Evolutionary conservation across 495 filamentous ascomycete genomes (phyloP), one percentile per base, ranked within the genome.

Genomic region (Penicillium flavigenum): DNA sequence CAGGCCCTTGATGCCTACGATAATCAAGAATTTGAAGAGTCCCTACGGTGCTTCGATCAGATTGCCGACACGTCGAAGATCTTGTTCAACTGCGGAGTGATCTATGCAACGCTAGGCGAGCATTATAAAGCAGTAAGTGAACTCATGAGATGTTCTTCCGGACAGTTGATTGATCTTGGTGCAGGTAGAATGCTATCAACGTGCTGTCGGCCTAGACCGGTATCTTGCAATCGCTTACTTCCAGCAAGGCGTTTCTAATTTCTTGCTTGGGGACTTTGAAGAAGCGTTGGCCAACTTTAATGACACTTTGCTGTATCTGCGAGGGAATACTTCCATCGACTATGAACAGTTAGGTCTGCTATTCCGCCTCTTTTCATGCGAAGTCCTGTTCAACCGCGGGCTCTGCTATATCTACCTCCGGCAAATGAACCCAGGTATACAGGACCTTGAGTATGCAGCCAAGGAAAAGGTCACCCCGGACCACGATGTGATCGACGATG

Each of bases 241-340:
- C 74, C 94, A 99, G 66, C 90, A 98, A 74, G 94, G 94, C 26
- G 94, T 99, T 1, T 98, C 95, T 36, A 99, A 98, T 72, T 99
- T 99, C 77, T 77, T 99, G 49, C 81, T 97, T 34, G 92, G 91
- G 54, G 95, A 99, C 70, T 99, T 97, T 69, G 92, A 97, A 65
- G 95, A 98, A 73, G 94, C 94, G 47, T 77, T 98, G 58, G 92
- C 92, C 51, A 98, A 99, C 76, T 99, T 99, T 83, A 99, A 99
- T 74, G 94, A 99, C 62, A 96, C 95, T 5, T 77, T 99, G 53
- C 77, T 96, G 31, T 98, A 97, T 72, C 85, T 99, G 51, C 86
- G 94, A 63, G 94, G 94, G 45, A 98, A 99, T 72, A 92, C 90
- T 42, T 88, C 89, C 68, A 99, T 99, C 77, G 91, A 99, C 75